Evolutionary conservation across 345 rosid species (phyloP).

Genomic region (Dovyalis caffra): DNA sequence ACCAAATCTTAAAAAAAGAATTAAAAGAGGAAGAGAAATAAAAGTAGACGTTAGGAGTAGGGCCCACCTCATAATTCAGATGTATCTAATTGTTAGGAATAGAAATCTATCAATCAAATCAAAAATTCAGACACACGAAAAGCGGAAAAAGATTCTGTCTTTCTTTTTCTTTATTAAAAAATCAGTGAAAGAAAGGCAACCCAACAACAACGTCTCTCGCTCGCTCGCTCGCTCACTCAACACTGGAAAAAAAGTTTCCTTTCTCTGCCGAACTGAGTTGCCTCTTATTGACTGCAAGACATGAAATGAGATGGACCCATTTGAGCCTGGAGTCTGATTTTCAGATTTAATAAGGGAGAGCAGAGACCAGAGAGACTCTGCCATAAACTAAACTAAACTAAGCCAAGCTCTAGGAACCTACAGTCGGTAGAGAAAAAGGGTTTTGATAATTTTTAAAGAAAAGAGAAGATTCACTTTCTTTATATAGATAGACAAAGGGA

Average conservation of each 20-base stretch:
- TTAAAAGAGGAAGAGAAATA: constrained; percentile 12
- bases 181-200: too few relatives aligned
- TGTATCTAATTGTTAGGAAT: neutral
- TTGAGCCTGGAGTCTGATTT: constrained; percentile 8
- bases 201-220: neutral
- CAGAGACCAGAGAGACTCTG: neutral
- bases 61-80: constrained; percentile 13
- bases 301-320: neutral
- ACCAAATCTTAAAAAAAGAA: too few relatives aligned
- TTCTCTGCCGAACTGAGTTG: neutral
- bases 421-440: neutral
- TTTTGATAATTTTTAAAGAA: neutral
- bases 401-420: neutral
- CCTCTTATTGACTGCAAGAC: neutral
- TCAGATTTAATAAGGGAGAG: neutral
- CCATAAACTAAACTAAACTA: too few relatives aligned
- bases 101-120: neutral
- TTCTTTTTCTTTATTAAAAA: too few relatives aligned
- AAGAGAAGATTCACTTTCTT: neutral
- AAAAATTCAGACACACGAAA: neutral
- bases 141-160: neutral
- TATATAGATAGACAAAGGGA: neutral
- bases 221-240: neutral
- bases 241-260: neutral
- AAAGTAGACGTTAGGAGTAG: constrained; percentile 44